A percentile compares a stretch with the other conserved stretches of the same genome.
These are phyloP conservation scores for Sporothrix pallida DNA, from an alignment of 2,329 filamentous ascomycete genomes.

Conservation along the genomic window DNA sequence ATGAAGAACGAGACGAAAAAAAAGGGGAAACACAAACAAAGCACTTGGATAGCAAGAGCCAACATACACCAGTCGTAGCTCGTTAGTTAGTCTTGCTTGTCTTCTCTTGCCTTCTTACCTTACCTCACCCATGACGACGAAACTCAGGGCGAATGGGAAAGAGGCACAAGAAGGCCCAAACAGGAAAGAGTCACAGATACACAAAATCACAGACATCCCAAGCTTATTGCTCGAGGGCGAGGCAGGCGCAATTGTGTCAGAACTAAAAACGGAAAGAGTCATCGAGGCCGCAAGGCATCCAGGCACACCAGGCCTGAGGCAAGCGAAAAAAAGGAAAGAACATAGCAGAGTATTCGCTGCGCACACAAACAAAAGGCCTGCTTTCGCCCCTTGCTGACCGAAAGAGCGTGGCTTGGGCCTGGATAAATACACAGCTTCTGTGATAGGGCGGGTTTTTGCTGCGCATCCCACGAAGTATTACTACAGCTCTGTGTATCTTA, in stretches of 20 bases:
- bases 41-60: neutral
- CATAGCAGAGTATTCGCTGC: no score
- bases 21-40: neutral
- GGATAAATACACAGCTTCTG: slow-evolving; percentile 13
- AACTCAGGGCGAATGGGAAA: neutral
- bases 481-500: neutral
- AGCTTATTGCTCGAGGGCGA: neutral
- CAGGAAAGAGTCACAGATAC: slow-evolving; percentile 12
- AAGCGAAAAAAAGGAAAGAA: no score
- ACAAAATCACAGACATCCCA: neutral
- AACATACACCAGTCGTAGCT: neutral
- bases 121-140: neutral
- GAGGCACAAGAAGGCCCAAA: neutral
- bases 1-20: neutral
- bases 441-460: neutral
- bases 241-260: neutral
- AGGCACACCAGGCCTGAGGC: neutral
- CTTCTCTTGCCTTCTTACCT: neutral
- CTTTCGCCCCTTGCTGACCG: slow-evolving; percentile 2
- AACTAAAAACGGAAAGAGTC: slow-evolving; percentile 16
- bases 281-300: slow-evolving; percentile 15
- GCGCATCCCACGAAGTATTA: neutral
- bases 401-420: slow-evolving; percentile 8
- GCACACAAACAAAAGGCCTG: neutral
- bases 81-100: neutral